Conservation (phyloP, 768 basidiomycete species). For the Collybiopsis confluens region DNA sequence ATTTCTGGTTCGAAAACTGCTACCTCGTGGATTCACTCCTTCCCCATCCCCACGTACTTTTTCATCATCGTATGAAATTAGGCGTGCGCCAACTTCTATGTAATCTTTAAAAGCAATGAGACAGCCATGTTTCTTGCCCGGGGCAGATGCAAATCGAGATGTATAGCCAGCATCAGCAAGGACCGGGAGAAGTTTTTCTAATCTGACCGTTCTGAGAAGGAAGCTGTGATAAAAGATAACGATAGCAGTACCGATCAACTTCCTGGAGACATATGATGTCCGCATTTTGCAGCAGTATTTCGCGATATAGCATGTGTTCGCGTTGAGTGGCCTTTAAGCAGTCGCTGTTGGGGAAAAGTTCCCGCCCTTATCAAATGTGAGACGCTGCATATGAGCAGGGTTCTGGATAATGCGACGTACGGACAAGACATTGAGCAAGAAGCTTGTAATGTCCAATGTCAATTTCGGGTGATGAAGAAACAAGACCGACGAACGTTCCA, state of each 20-base stretch:
- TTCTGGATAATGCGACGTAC: slow-evolving; percentile 40
- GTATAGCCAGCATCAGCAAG: slow-evolving; percentile 64
- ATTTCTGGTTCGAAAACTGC: slow-evolving; percentile 72
- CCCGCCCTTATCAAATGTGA: slow-evolving; percentile 48
- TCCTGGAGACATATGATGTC: slow-evolving; percentile 90
- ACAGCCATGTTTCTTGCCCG: slow-evolving; percentile 79
- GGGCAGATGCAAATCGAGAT: slow-evolving; percentile 64
- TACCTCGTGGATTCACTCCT: slow-evolving; percentile 39
- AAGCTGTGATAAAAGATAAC: too few relatives aligned
- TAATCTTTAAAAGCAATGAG: slow-evolving; percentile 75
- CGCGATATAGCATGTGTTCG: slow-evolving; percentile 70
- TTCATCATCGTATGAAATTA: slow-evolving; percentile 69
- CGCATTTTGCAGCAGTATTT: slow-evolving; percentile 67
- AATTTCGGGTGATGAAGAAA: slow-evolving; percentile 8
- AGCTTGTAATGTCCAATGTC: slow-evolving; percentile 37
- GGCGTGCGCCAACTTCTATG: slow-evolving; percentile 36
- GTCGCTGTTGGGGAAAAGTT: slow-evolving; percentile 80
- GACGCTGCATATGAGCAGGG: neutral
- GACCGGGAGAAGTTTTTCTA: slow-evolving; percentile 66
- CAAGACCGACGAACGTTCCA: slow-evolving; percentile 72
- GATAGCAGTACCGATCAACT: slow-evolving; percentile 11
- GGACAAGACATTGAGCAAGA: slow-evolving; percentile 74
- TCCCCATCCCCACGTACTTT: slow-evolving; percentile 38
- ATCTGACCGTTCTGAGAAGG: slow-evolving; percentile 54
- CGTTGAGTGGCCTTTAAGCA: slow-evolving; percentile 75